Evolutionary conservation across 2,329 filamentous ascomycete genomes (phyloP).

Genomic region (Verticillium nonalfalfae): DNA sequence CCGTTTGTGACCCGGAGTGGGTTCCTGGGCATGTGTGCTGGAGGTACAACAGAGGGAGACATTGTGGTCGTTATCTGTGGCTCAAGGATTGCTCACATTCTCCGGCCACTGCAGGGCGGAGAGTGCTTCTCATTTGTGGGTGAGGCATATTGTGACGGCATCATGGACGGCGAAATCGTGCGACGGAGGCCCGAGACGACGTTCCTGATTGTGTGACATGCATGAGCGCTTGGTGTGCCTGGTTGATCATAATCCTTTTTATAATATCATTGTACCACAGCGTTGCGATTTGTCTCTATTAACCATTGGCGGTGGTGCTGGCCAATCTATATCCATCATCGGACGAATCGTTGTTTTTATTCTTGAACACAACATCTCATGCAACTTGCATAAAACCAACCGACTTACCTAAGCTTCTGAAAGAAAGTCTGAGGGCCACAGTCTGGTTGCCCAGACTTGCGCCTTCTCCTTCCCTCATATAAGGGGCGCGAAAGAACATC

Average conservation of each 20-base stretch:
- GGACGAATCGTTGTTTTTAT: no score
- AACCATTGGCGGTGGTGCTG: no score
- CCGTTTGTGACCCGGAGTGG: constrained; percentile 8
- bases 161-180: constrained; percentile 9
- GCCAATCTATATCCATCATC: no score
- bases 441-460: no score
- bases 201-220: not conserved
- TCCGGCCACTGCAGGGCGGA: constrained; percentile 9
- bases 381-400: no score
- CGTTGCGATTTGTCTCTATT: not conserved
- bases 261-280: not conserved
- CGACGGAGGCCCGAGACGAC: not conserved
- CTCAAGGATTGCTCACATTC: constrained; percentile 8
- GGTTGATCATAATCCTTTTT: not conserved
- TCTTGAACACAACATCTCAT: no score
- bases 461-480: no score
- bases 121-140: constrained; percentile 6
- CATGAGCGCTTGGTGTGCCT: not conserved
- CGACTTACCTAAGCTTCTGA: no score
- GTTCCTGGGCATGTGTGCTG: constrained; percentile 7
- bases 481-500: no score
- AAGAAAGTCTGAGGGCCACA: no score
- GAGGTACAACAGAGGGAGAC: constrained; percentile 2
- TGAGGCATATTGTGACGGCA: constrained; percentile 7
- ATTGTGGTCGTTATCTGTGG: constrained; percentile 8